These are phyloP conservation scores for Auricularia sp. DNA, from an alignment of 768 basidiomycete species.

Conservation along the genomic window DNA sequence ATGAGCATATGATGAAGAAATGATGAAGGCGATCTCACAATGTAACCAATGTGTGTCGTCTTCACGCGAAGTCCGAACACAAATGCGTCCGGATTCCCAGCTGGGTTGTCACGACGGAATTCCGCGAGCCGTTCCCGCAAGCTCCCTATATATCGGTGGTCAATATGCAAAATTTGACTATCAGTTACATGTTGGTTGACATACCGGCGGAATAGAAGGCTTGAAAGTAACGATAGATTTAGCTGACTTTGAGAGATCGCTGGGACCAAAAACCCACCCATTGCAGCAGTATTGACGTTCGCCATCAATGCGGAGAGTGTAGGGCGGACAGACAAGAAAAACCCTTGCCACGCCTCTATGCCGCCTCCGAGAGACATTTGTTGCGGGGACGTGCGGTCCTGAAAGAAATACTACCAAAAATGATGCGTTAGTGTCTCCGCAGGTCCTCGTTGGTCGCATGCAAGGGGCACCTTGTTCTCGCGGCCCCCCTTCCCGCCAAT, in stretches of 20 bases:
- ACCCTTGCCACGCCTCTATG: slow-evolving; percentile 50
- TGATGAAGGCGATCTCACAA: background rate
- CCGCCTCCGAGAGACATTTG: slow-evolving; percentile 33
- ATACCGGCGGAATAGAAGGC: slow-evolving; percentile 30
- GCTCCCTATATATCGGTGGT: slow-evolving; percentile 31
- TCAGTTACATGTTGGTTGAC: background rate
- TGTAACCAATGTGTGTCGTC: slow-evolving; percentile 37
- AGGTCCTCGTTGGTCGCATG: background rate
- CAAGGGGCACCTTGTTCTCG: background rate
- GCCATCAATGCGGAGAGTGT: slow-evolving; percentile 40
- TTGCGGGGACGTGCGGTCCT: slow-evolving; percentile 16
- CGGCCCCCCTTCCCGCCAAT: slow-evolving; percentile 45
- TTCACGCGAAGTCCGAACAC: slow-evolving; percentile 56
- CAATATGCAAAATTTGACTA: background rate
- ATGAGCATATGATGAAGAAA: background rate
- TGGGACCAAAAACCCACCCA: slow-evolving; percentile 13
- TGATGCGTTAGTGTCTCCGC: background rate
- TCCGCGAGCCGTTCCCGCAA: slow-evolving; percentile 47
- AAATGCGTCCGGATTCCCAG: slow-evolving; percentile 51
- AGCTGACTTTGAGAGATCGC: no score
- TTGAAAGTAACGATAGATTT: no score
- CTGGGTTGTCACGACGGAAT: slow-evolving; percentile 45
- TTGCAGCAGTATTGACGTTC: slow-evolving; percentile 45
- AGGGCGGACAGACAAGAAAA: slow-evolving; percentile 31
- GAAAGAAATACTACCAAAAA: slow-evolving; percentile 43